Percentiles rank a stretch among this genome's conserved stretches.
Conservation (phyloP, 2,329 filamentous ascomycete species). For the Scopulariopsis brevicaulis region DNA sequence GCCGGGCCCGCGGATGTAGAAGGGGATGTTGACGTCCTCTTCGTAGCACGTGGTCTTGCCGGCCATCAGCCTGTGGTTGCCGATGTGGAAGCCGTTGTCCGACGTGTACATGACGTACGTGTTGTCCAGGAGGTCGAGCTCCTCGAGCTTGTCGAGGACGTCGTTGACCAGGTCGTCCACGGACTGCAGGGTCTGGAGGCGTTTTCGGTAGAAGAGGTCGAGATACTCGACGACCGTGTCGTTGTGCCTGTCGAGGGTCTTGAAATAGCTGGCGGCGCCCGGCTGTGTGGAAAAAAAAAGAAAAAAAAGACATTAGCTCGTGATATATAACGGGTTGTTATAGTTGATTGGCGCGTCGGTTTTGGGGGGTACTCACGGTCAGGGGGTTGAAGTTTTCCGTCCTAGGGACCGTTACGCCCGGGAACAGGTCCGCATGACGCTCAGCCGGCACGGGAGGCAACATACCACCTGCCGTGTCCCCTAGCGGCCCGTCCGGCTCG, state of each 20-base stretch:
- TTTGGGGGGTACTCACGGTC: constrained; percentile 21
- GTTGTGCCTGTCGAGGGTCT: constrained; percentile 24
- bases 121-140: constrained; percentile 46
- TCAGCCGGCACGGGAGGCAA: constrained; percentile 43
- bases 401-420: constrained; percentile 45
- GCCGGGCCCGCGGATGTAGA: constrained; percentile 44
- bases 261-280: constrained; percentile 15
- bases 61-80: constrained; percentile 44
- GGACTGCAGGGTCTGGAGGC: constrained; percentile 38
- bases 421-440: constrained; percentile 51
- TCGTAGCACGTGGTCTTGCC: constrained; percentile 48
- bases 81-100: constrained; percentile 51
- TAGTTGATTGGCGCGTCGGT: neutral
- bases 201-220: constrained; percentile 38
- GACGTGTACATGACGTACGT: constrained; percentile 48
- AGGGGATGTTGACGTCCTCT: constrained; percentile 46
- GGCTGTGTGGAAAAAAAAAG: constrained; percentile 14
- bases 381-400: constrained; percentile 57
- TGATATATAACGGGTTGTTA: neutral
- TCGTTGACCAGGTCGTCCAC: constrained; percentile 43
- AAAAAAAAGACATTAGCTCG: neutral
- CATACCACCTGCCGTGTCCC: constrained; percentile 15
- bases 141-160: constrained; percentile 29
- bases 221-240: constrained; percentile 29
- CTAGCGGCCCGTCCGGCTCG: constrained; percentile 23